A percentile compares a stretch with the other conserved stretches of the same genome.
Conservation (phyloP, 2,329 filamentous ascomycete genomes). For the Venturia oleaginea region DNA sequence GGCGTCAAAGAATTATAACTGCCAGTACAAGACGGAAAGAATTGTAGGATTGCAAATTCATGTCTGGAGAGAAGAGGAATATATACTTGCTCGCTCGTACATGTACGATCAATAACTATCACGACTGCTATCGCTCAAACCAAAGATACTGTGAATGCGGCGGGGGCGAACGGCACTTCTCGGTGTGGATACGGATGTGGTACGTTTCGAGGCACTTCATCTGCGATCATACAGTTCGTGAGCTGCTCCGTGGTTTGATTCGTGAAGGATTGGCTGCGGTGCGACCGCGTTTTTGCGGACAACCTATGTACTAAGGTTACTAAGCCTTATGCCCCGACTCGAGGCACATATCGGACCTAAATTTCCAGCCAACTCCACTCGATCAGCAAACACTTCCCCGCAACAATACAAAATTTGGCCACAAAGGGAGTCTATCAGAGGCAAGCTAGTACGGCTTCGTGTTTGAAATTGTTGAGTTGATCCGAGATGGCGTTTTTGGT, state of each 20-base stretch:
- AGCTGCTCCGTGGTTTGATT: neutral
- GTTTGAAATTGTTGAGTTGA: neutral
- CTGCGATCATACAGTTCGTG: neutral
- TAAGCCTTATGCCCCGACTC: neutral
- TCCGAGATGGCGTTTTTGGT: neutral
- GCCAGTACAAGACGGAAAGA: neutral
- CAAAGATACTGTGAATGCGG: neutral
- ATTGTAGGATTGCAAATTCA: neutral
- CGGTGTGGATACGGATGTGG: neutral
- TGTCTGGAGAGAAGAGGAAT: neutral
- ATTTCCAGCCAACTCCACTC: neutral
- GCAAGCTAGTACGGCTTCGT: neutral
- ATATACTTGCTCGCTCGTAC: neutral
- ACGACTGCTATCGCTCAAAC: neutral
- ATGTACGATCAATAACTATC: neutral
- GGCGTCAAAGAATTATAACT: neutral
- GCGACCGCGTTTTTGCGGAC: neutral
- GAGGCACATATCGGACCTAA: neutral
- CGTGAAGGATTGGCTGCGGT: neutral
- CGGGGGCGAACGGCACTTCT: neutral
- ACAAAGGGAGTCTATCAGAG: neutral
- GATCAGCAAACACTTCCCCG: neutral
- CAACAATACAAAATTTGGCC: neutral
- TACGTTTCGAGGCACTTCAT: constrained; percentile 1
- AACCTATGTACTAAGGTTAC: neutral